Evolutionary conservation across 2,329 filamentous ascomycete genomes (phyloP).

Genomic region (Colletotrichum eremochloae): DNA sequence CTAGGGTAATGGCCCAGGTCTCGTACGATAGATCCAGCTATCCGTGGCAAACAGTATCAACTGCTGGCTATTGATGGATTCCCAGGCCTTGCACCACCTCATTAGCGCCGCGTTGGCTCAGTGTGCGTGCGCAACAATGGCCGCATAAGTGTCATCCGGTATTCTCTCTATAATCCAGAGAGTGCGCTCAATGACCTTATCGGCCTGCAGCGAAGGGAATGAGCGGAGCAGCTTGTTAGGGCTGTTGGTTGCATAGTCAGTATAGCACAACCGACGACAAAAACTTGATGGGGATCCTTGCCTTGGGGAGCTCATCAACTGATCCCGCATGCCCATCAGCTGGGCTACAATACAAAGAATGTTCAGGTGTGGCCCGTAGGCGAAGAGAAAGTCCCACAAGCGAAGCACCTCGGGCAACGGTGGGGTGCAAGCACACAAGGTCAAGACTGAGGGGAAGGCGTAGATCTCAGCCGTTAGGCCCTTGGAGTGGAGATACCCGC

Average conservation of each 20-base stretch:
- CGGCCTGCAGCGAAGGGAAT: slow-evolving; percentile 86
- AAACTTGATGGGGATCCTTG: slow-evolving; percentile 55
- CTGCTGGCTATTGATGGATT: not conserved
- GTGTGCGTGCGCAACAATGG: slow-evolving; percentile 87
- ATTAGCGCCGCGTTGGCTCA: not conserved
- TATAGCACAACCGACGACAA: not conserved
- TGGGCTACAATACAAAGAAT: slow-evolving; percentile 97
- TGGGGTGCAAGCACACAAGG: slow-evolving; percentile 94
- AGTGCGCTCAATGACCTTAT: slow-evolving; percentile 86
- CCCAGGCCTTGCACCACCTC: not conserved
- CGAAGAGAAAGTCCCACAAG: slow-evolving; percentile 97
- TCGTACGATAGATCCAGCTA: not conserved
- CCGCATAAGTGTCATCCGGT: slow-evolving; percentile 88
- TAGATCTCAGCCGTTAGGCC: slow-evolving; percentile 94
- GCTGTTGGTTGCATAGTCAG: slow-evolving; percentile 61
- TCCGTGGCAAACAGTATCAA: not conserved
- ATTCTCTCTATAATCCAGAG: slow-evolving; percentile 91
- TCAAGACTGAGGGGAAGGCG: slow-evolving; percentile 94
- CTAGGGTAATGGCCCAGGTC: not conserved
- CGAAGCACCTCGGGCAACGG: slow-evolving; percentile 92
- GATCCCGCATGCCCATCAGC: slow-evolving; percentile 86
- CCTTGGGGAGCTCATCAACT: slow-evolving; percentile 87
- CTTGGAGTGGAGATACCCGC: slow-evolving; percentile 85
- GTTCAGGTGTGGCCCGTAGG: slow-evolving; percentile 94
- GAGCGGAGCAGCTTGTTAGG: slow-evolving; percentile 93